phyloP scores from a whole-genome alignment of 768 basidiomycete species.

The Lyophyllum shimeji region DNA sequence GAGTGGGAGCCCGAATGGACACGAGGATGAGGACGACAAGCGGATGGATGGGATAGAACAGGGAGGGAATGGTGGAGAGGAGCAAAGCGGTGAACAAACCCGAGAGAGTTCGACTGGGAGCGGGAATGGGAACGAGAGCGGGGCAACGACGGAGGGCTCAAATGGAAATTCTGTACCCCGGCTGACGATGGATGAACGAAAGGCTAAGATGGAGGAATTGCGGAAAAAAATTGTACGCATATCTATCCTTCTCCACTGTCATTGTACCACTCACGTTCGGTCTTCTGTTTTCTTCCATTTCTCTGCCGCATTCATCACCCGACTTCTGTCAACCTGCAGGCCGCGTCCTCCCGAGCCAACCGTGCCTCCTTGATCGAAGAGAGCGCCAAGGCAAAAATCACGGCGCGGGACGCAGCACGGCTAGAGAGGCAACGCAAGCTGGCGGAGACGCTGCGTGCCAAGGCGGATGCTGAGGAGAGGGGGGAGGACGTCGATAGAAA shows the following conservation, averaged over 20 bases:
- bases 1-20: conserved; percentile 19
- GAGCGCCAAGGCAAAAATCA: conserved; percentile 71
- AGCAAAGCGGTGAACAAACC: conserved; percentile 21
- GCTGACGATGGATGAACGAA: conserved; percentile 68
- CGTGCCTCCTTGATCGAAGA: conserved; percentile 86
- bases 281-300: neutral
- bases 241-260: neutral
- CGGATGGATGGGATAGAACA: conserved; percentile 23
- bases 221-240: conserved; percentile 76
- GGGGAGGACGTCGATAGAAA: conserved; percentile 91
- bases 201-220: conserved; percentile 74
- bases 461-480: conserved; percentile 85
- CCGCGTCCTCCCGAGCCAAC: conserved; percentile 77
- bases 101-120: conserved; percentile 21
- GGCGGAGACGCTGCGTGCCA: conserved; percentile 80
- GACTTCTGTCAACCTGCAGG: conserved; percentile 40
- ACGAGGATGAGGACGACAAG: conserved; percentile 9
- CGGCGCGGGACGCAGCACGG: conserved; percentile 76
- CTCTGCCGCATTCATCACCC: neutral
- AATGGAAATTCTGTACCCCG: conserved; percentile 20
- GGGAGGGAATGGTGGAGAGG: conserved; percentile 10
- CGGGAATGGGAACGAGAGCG: conserved; percentile 17
- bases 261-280: neutral
- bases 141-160: conserved; percentile 10
- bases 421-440: conserved; percentile 89